phyloP scores from a whole-genome alignment of 2,329 filamentous ascomycete species.

The Scytalidium sp. region DNA sequence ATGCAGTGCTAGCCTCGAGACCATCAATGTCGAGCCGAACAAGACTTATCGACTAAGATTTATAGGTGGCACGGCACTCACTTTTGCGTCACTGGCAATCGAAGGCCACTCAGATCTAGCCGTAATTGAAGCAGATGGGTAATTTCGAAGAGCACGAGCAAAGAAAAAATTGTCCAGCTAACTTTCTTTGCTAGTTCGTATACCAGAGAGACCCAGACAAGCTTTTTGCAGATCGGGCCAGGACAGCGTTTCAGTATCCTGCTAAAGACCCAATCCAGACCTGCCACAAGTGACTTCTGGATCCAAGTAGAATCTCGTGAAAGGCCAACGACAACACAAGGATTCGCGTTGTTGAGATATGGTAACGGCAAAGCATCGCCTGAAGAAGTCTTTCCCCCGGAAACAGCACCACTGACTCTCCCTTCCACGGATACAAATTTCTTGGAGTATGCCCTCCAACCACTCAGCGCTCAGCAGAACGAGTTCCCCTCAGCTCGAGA shows the following conservation, averaged over 20 bases:
- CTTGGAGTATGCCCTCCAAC: conserved; percentile 32
- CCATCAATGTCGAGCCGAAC: conserved; percentile 57
- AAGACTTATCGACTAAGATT: conserved; percentile 61
- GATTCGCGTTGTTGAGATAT: conserved; percentile 41
- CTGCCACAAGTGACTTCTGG: conserved; percentile 32
- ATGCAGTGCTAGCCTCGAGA: conserved; percentile 34
- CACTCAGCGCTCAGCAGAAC: conserved; percentile 12
- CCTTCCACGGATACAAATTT: conserved; percentile 22
- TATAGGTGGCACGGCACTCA: conserved; percentile 54
- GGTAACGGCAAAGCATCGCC: conserved; percentile 9
- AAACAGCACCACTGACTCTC: conserved; percentile 17
- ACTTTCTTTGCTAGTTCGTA: conserved; percentile 28
- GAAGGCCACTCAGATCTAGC: conserved; percentile 53
- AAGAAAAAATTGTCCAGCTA: conserved; percentile 15
- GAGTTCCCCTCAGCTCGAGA: conserved; percentile 26
- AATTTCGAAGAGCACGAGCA: conserved; percentile 22
- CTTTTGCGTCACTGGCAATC: conserved; percentile 50
- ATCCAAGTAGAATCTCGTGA: conserved; percentile 44
- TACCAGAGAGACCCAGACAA: conserved; percentile 34
- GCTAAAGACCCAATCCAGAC: conserved; percentile 37
- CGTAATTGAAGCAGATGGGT: conserved; percentile 59
- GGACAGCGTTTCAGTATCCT: conserved; percentile 50
- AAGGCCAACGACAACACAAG: conserved; percentile 33
- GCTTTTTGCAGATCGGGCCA: conserved; percentile 42
- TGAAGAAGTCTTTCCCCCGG: conserved; percentile 14